phyloP scores from a whole-genome alignment of 208 protist species.

The Trypanosoma vivax region DNA sequence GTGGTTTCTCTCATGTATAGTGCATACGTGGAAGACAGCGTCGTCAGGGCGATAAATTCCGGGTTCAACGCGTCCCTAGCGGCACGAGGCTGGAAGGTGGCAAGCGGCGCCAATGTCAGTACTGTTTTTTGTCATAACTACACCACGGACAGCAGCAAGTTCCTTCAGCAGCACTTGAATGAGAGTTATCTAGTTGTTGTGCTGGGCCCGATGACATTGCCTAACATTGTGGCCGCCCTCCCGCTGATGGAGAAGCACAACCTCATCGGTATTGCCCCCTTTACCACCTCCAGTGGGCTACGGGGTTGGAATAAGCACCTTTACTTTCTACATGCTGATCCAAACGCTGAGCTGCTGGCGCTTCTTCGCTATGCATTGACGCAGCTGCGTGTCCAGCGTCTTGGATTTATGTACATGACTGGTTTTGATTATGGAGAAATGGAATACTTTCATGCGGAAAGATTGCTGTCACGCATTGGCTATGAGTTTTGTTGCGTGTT shows the following conservation, averaged over 20 bases:
- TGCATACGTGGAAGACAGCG: not conserved
- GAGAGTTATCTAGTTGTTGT: slow-evolving; percentile 19
- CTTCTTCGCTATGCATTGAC: slow-evolving; percentile 27
- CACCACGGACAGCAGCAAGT: not conserved
- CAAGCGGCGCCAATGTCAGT: not conserved
- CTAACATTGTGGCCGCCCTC: not conserved
- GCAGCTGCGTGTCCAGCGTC: slow-evolving; percentile 14
- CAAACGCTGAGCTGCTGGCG: slow-evolving; percentile 25
- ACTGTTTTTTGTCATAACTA: not conserved
- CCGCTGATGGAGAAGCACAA: not conserved
- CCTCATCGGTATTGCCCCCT: slow-evolving; percentile 17
- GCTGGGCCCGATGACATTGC: slow-evolving; percentile 21
- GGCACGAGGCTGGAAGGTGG: not conserved
- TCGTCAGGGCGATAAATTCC: not conserved
- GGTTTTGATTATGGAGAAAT: not conserved
- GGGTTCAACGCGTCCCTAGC: not conserved
- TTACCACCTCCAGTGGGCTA: slow-evolving; percentile 26
- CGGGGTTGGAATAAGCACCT: slow-evolving; percentile 27
- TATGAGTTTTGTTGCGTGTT: slow-evolving; percentile 17
- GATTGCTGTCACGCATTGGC: slow-evolving; percentile 13
- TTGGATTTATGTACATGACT: slow-evolving; percentile 22
- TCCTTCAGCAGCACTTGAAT: not conserved
- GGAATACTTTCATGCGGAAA: slow-evolving; percentile 2
- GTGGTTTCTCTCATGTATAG: not conserved
- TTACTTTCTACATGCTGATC: slow-evolving; percentile 35